Evolutionary conservation across 1,139 yeast genomes (phyloP).

Genomic region (Suhomyces terraborum): DNA sequence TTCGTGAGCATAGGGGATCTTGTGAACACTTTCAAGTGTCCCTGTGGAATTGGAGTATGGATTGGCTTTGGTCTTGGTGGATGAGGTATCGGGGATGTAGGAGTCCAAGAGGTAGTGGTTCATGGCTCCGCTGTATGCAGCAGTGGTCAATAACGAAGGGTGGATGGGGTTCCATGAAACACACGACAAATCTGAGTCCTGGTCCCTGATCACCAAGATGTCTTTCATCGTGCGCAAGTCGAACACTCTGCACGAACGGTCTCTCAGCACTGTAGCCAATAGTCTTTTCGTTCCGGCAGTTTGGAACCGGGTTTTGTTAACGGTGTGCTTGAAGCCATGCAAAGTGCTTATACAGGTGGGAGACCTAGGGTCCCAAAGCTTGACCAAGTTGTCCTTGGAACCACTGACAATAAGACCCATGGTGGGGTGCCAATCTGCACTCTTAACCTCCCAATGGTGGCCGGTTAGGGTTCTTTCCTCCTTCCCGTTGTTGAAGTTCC

Average conservation of each 20-base stretch:
- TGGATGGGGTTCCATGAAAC: conserved; percentile 94
- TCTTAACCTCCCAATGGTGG: conserved; percentile 98
- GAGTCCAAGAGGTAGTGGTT: conserved; percentile 73
- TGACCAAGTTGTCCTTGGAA: conserved; percentile 89
- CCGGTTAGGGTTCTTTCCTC: conserved; percentile 84
- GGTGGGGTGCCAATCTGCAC: conserved; percentile 95
- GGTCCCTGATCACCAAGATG: conserved; percentile 68
- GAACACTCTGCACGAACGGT: conserved; percentile 82
- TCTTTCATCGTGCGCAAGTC: conserved; percentile 87
- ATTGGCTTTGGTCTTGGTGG: conserved; percentile 13
- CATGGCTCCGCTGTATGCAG: conserved; percentile 87
- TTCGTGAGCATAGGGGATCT: conserved; percentile 90
- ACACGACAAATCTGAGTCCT: conserved; percentile 83
- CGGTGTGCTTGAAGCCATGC: conserved; percentile 92
- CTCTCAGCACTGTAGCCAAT: conserved; percentile 85
- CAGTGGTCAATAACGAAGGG: conserved; percentile 76
- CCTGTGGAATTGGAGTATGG: conserved; percentile 9
- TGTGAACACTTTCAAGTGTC: conserved; percentile 53
- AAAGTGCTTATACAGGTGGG: conserved; percentile 74
- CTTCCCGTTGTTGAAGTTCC: conserved; percentile 90
- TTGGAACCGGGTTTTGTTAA: conserved; percentile 81
- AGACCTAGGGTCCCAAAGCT: conserved; percentile 93
- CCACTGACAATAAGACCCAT: conserved; percentile 84
- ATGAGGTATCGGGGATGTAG: conserved; percentile 35
- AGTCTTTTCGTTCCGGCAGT: conserved; percentile 66